phyloP scores from a whole-genome alignment of 23 red algal genomes.

The Gracilaria caudata region DNA sequence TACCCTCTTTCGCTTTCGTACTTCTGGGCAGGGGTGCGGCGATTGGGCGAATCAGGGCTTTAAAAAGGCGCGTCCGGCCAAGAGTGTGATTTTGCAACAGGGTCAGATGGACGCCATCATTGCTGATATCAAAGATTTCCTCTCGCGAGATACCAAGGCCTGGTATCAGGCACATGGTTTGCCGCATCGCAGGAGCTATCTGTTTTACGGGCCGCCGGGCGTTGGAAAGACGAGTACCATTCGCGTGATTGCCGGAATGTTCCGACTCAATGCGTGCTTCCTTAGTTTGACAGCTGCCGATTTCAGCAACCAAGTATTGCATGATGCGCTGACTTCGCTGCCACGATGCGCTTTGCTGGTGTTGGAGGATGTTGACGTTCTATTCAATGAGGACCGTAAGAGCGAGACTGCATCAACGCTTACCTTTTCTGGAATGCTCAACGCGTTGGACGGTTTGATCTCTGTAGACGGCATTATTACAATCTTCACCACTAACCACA shows the following conservation, averaged over 20 bases:
- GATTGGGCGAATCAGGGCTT: constrained; percentile 67
- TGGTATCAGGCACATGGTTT: constrained; percentile 76
- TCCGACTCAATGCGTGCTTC: constrained; percentile 69
- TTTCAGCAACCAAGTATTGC: constrained; percentile 75
- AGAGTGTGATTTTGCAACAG: constrained; percentile 69
- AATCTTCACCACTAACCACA: constrained; percentile 81
- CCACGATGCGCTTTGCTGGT: constrained; percentile 64
- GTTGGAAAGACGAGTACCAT: constrained; percentile 77
- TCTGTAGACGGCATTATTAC: constrained; percentile 57
- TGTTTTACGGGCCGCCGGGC: constrained; percentile 79
- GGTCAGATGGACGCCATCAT: constrained; percentile 64
- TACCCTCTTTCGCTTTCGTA: constrained; percentile 55
- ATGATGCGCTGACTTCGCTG: constrained; percentile 55
- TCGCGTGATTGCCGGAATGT: constrained; percentile 68
- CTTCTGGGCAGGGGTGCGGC: constrained; percentile 29
- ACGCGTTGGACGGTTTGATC: constrained; percentile 77
- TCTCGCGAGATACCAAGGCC: constrained; percentile 50
- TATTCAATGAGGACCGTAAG: constrained; percentile 74
- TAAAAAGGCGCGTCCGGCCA: constrained; percentile 37
- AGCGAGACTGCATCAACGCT: constrained; percentile 29
- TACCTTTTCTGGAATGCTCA: constrained; percentile 86
- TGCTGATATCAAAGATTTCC: constrained; percentile 61
- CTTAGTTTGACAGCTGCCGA: constrained; percentile 68
- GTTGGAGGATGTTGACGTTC: constrained; percentile 78
- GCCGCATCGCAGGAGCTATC: constrained; percentile 73